These are phyloP conservation scores for Coniochaeta ligniaria DNA, from an alignment of 2,329 filamentous ascomycete genomes.

Conservation along the genomic window DNA sequence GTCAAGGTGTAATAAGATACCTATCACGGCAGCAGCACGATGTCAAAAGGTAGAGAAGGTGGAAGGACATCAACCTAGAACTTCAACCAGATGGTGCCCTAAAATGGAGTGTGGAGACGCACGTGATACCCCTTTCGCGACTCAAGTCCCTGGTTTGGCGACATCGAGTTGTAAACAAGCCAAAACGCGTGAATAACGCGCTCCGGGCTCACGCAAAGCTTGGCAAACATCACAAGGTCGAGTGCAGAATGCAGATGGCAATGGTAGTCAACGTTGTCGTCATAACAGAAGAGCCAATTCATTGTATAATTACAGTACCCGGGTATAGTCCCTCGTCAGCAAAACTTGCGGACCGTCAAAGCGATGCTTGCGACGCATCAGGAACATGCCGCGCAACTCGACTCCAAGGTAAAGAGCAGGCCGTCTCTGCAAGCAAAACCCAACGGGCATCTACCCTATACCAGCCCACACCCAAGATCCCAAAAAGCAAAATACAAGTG, in stretches of 20 bases:
- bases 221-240: not conserved
- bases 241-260: too few relatives aligned
- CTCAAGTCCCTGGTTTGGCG: not conserved
- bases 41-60: not conserved
- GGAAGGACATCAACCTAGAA: not conserved
- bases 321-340: not conserved
- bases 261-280: constrained; percentile 2
- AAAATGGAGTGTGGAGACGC: not conserved
- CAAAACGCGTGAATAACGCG: not conserved
- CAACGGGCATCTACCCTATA: not conserved
- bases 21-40: not conserved
- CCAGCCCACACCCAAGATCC: not conserved
- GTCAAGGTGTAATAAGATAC: too few relatives aligned
- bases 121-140: constrained; percentile 1
- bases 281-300: constrained; percentile 11
- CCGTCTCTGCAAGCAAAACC: not conserved
- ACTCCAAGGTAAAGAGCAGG: not conserved
- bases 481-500: not conserved
- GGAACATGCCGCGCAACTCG: not conserved
- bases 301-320: constrained; percentile 16
- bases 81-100: not conserved
- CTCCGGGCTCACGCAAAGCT: not conserved
- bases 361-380: not conserved
- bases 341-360: not conserved
- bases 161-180: not conserved